Conservation (phyloP, 257 asterid species). For the Phtheirospermum japonicum region DNA sequence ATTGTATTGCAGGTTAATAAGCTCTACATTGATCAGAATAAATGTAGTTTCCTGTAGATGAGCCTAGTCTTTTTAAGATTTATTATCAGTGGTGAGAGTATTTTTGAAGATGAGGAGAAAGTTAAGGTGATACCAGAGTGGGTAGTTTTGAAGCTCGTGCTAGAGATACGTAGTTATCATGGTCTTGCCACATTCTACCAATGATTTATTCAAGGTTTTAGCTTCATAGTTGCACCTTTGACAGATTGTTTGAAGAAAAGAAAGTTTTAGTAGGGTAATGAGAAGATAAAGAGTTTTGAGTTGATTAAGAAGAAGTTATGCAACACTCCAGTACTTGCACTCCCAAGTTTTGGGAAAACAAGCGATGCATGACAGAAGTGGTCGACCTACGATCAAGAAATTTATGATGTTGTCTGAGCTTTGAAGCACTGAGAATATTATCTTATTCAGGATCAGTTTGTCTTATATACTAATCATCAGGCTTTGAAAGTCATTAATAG, state of each 20-base stretch:
- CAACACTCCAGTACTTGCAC: background rate
- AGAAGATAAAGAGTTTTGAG: background rate
- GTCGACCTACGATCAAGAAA: background rate
- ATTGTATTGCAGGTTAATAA: background rate
- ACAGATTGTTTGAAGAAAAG: background rate
- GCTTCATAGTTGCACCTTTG: background rate
- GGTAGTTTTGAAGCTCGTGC: background rate
- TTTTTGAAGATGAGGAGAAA: background rate
- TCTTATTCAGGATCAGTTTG: background rate
- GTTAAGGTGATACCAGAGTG: background rate
- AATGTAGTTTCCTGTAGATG: background rate
- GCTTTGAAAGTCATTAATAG: background rate
- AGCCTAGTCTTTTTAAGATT: background rate
- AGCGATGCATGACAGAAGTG: background rate
- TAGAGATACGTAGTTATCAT: background rate
- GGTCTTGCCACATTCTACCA: constrained; percentile 4
- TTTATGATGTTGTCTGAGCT: background rate
- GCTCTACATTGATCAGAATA: background rate
- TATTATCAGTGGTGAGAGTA: background rate
- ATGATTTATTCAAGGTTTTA: background rate
- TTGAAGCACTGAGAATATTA: constrained; percentile 2
- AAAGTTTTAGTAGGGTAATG: background rate
- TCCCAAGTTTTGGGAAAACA: background rate
- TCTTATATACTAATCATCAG: background rate
- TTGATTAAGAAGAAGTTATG: constrained; percentile 1